Evolutionary conservation across 2,329 filamentous ascomycete genomes (phyloP), one percentile per base, ranked within the genome.

Genomic region (Penicillium sclerotigenum): DNA sequence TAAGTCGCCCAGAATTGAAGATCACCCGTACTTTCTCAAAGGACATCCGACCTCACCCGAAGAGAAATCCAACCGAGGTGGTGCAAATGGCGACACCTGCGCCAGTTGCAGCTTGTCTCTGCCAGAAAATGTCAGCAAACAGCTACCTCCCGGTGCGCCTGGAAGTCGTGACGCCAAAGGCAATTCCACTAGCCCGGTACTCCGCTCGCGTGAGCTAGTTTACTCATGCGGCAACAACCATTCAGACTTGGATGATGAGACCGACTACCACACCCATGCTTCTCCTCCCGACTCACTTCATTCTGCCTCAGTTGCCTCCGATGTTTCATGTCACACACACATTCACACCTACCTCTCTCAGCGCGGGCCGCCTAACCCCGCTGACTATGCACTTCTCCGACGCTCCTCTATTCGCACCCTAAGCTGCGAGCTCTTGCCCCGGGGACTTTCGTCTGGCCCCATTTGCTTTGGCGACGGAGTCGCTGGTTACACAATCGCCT

Each of bases 341-440:
- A 80, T 80, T 20, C 67, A 84, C 47, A 83, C 79, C 58, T 85
- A 84, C 66, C 75, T 84, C 42, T 83, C 82, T n/a, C 79, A 81
- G 33, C 80, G 79, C 52, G 80, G 81, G 28, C 82, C 82, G 7
- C 75, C 79, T 20, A 80, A 81, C 33, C 79, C 80, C 11, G 73
- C 75, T 7, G 77, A 79, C 41, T 84, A 83, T 67, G 80, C 82
- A 4, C 73, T 81, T 11, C 73, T 85, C 22, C 79, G 82, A 56
- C 80, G 81, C 36, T 81, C 82, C 24, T 83, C 80, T 51, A 82
- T 85, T 61, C 80, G 82, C 57, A 83, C 82, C 0, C 70, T 85
- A 36, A 83, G 81, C 56, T 82, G 80, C 57, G 82, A 85, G 65
- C 75, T 79, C 10, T 73, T 85, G 3, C 82, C 82, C 3, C 77